Conservation (phyloP, 176 grass and related monocot species). For the Zizania latifolia region DNA sequence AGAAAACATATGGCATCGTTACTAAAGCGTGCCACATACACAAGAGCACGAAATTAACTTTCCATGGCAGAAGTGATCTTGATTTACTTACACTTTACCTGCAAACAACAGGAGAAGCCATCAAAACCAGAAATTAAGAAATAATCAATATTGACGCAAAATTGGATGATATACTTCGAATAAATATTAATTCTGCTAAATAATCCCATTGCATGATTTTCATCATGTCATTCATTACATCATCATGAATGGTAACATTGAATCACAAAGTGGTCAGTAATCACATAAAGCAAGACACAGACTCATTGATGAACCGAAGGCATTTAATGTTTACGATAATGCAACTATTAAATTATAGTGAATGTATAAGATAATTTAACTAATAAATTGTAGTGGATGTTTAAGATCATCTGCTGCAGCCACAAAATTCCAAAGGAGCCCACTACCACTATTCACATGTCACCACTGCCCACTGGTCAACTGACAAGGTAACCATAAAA, state of each 20-base stretch:
- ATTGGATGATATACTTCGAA: not conserved
- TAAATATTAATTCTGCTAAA: not conserved
- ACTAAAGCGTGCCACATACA: conserved; percentile 15
- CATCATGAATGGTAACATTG: not conserved
- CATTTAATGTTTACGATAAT: not conserved
- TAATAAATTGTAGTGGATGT: not conserved
- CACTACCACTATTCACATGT: not conserved
- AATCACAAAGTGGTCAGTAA: not conserved
- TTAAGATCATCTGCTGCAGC: not conserved
- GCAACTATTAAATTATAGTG: not conserved
- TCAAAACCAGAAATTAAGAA: conserved; percentile 25
- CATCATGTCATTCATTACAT: not conserved
- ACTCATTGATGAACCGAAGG: not conserved
- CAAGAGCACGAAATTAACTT: not conserved
- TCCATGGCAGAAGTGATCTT: not conserved
- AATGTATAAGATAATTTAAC: not conserved
- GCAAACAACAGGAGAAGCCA: conserved; percentile 41
- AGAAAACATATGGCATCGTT: not conserved
- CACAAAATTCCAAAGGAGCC: not conserved
- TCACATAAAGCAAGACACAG: not conserved
- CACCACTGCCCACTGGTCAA: not conserved
- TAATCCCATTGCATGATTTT: not conserved
- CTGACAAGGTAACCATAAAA: not conserved
- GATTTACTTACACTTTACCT: conserved; percentile 94
- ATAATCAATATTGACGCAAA: not conserved